A percentile compares a stretch with the other conserved stretches of the same genome.
These are phyloP conservation scores for Coemansia sp. DNA, from an alignment of 192 early-diverging fungal genomes.

Conservation along the genomic window DNA sequence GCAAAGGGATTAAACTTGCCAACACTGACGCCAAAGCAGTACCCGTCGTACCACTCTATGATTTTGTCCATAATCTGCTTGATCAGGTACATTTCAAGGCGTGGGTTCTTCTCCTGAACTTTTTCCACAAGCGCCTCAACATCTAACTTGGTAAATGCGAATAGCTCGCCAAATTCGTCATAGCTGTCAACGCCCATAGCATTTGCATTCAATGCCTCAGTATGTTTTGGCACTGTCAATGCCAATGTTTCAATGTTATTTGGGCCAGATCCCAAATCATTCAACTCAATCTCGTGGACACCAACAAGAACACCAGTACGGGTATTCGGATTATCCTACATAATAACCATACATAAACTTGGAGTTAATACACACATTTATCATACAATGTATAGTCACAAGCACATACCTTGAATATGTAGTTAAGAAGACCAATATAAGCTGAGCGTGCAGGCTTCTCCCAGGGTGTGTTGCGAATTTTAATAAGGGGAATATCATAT, in stretches of 20 bases:
- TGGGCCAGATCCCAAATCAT: conserved; percentile 1
- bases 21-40: neutral
- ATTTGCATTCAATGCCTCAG: neutral
- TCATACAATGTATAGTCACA: too few relatives aligned
- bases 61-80: neutral
- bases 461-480: conserved; percentile 1
- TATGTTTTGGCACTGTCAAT: neutral
- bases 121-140: neutral
- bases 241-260: conserved; percentile 7
- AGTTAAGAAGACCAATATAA: neutral
- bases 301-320: conserved; percentile 9
- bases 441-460: neutral
- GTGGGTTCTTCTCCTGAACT: neutral
- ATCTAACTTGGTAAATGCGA: neutral
- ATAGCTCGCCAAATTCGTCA: neutral
- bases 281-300: conserved; percentile 6
- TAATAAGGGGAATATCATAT: conserved; percentile 6
- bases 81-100: neutral
- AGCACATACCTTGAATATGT: conserved; percentile 20
- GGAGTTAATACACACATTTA: neutral
- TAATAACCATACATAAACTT: neutral
- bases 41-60: conserved; percentile 15
- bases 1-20: conserved; percentile 14
- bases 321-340: conserved; percentile 9
- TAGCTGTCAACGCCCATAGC: neutral